Percentiles rank a stretch among this genome's conserved stretches.
These are phyloP conservation scores for Macrophomina phaseolina DNA, from an alignment of 2,329 filamentous ascomycete species.

Conservation along the genomic window DNA sequence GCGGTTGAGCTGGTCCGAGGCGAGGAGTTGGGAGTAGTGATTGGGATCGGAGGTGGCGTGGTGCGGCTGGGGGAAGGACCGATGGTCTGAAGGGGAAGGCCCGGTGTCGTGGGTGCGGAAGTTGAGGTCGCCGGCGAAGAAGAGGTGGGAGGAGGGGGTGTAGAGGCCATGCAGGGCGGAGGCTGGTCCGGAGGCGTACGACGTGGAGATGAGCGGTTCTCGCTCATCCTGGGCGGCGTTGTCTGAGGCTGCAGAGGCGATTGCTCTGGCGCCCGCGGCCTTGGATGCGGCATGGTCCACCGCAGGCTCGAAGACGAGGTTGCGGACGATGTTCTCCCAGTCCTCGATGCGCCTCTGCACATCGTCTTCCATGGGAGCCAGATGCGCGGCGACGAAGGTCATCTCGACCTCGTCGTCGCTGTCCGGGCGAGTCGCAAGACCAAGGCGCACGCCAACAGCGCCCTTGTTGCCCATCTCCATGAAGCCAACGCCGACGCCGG, in stretches of 20 bases:
- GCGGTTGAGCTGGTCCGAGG: constrained; percentile 77
- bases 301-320: constrained; percentile 69
- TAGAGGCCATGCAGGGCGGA: constrained; percentile 70
- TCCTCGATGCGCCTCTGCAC: constrained; percentile 79
- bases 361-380: constrained; percentile 86
- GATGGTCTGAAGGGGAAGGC: constrained; percentile 64
- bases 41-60: constrained; percentile 56
- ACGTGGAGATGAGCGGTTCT: constrained; percentile 38
- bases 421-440: constrained; percentile 51
- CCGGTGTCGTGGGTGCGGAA: constrained; percentile 79
- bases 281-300: constrained; percentile 12
- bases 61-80: constrained; percentile 67
- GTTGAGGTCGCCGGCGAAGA: constrained; percentile 91
- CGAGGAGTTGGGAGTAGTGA: constrained; percentile 71
- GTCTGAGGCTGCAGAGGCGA: constrained; percentile 1
- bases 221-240: constrained; percentile 31
- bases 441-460: constrained; percentile 78
- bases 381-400: constrained; percentile 86
- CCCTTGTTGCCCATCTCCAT: constrained; percentile 96
- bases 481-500: constrained; percentile 82
- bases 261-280: constrained; percentile 5
- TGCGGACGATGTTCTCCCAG: constrained; percentile 83
- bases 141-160: constrained; percentile 75
- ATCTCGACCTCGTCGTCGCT: constrained; percentile 62
- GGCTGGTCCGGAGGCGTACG: constrained; percentile 33